Evolutionary conservation across 306 rosid species (phyloP).

Genomic region (Trifolium dubium): DNA sequence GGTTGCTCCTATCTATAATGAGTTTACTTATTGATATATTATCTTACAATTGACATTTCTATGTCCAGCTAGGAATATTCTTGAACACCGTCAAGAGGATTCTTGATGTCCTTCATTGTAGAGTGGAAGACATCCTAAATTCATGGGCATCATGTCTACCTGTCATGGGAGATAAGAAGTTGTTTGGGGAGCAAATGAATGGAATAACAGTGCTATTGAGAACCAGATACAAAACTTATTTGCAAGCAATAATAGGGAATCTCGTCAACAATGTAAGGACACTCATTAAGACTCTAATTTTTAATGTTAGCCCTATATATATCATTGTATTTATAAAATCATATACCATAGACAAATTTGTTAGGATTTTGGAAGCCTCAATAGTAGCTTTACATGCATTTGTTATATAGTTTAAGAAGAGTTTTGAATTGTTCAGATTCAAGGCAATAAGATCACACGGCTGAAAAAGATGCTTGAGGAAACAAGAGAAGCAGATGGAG

Average conservation of each 20-base stretch:
- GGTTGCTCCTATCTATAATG: constrained; percentile 3
- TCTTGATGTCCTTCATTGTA: constrained; percentile 86
- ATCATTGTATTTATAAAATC: background rate
- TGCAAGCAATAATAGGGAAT: constrained; percentile 93
- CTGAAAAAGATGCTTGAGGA: constrained; percentile 91
- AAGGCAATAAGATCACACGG: constrained; percentile 69
- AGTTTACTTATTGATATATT: constrained; percentile 27
- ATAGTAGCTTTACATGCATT: background rate
- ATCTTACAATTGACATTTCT: constrained; percentile 26
- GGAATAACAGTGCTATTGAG: constrained; percentile 84
- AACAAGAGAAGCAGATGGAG: constrained; percentile 92
- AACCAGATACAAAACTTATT: constrained; percentile 89
- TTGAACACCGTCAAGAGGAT: constrained; percentile 93
- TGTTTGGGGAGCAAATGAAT: constrained; percentile 90
- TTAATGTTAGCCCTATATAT: constrained; percentile 18
- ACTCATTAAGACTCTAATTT: constrained; percentile 14
- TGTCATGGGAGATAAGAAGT: constrained; percentile 73
- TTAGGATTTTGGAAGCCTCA: background rate
- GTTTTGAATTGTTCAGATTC: constrained; percentile 60
- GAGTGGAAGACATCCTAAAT: constrained; percentile 90
- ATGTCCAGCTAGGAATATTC: constrained; percentile 79
- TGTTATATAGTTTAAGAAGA: background rate
- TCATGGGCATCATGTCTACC: constrained; percentile 92
- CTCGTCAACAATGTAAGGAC: constrained; percentile 84
- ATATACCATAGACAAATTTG: background rate